Evolutionary conservation across 495 filamentous ascomycete species (phyloP).

Genomic region (Hypomontagnella submonticulosa): DNA sequence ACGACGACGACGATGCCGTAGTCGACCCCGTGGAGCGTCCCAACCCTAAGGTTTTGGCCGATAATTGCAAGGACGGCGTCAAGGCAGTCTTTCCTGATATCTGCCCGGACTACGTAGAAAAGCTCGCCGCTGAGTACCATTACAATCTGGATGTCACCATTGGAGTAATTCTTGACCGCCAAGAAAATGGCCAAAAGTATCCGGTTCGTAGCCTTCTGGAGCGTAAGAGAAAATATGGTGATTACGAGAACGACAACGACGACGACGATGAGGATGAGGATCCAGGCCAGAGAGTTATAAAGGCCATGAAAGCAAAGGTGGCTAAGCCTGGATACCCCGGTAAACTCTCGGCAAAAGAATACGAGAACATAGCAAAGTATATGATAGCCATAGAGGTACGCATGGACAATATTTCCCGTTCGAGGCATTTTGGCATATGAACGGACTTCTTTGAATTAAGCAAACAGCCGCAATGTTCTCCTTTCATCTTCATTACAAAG

Average conservation of each 20-base stretch:
- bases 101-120: slow-evolving; percentile 46
- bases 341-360: neutral
- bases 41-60: no score
- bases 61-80: slow-evolving; percentile 40
- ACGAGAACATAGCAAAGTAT: neutral
- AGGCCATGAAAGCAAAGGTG: slow-evolving; percentile 15
- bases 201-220: slow-evolving; percentile 48
- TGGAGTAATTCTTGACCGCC: slow-evolving; percentile 46
- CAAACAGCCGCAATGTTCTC: neutral
- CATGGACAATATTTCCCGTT: neutral
- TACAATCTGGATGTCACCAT: slow-evolving; percentile 41
- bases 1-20: neutral
- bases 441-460: no score
- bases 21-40: neutral
- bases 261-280: slow-evolving; percentile 9
- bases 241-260: slow-evolving; percentile 26
- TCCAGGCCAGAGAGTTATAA: slow-evolving; percentile 1
- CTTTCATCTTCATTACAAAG: neutral
- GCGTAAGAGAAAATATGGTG: slow-evolving; percentile 48
- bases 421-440: no score
- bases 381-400: slow-evolving; percentile 29
- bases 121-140: slow-evolving; percentile 16
- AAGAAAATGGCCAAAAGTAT: slow-evolving; percentile 49
- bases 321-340: neutral
- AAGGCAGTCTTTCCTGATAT: slow-evolving; percentile 54